These are phyloP conservation scores for Podospora sp. DNA, from an alignment of 495 filamentous ascomycete species.

Conservation along the genomic window DNA sequence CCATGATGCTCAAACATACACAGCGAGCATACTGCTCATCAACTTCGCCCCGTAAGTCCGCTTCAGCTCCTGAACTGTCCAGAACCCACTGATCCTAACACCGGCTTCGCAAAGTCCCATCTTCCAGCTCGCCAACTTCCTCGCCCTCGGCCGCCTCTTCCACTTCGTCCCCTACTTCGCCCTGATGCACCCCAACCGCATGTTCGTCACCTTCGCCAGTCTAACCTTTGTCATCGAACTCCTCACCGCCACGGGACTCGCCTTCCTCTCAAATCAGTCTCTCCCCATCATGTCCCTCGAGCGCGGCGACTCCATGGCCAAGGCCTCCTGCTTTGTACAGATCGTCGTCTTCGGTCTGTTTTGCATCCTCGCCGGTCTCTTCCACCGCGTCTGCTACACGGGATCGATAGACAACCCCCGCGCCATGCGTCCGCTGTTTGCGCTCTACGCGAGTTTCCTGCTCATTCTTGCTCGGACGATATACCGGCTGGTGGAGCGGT, in stretches of 20 bases:
- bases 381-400: not conserved
- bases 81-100: not conserved
- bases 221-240: conserved; percentile 3
- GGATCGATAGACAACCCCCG: not conserved
- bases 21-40: conserved; percentile 9
- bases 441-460: not conserved
- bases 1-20: conserved; percentile 10
- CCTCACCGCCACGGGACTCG: not conserved
- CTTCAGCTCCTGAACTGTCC: too few species aligned
- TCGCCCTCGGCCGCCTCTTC: conserved; percentile 13
- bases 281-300: not conserved
- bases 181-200: conserved; percentile 14
- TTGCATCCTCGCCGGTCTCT: not conserved
- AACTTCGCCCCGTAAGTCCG: not conserved
- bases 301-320: conserved; percentile 1
- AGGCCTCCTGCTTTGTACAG: not conserved
- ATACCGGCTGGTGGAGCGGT: not conserved
- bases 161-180: conserved; percentile 15
- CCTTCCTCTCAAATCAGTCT: not conserved
- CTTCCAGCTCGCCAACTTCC: conserved; percentile 14
- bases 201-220: conserved; percentile 8
- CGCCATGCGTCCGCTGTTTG: not conserved
- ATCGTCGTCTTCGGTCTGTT: not conserved
- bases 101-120: not conserved
- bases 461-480: not conserved